phyloP scores from a whole-genome alignment of 495 filamentous ascomycete species.

The Penicillium macrosclerotiorum region DNA sequence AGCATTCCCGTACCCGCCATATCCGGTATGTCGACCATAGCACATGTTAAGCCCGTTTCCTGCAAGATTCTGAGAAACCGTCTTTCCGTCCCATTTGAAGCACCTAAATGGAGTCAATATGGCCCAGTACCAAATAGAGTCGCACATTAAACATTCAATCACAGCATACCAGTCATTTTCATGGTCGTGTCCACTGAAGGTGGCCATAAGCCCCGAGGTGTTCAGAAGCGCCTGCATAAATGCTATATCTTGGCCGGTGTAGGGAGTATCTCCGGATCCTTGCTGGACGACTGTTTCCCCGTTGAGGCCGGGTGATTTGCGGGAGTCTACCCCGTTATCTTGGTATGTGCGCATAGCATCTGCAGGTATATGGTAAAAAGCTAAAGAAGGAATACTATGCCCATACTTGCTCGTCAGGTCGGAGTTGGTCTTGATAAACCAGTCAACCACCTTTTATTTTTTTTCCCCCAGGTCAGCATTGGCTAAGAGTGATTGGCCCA shows the following conservation, averaged over 20 bases:
- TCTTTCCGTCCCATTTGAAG: conserved; percentile 37
- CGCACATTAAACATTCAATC: too few relatives aligned
- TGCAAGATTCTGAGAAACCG: conserved; percentile 28
- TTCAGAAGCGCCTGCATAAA: conserved; percentile 64
- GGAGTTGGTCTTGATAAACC: conserved; percentile 55
- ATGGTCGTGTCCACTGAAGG: conserved; percentile 72
- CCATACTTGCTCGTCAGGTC: conserved; percentile 41
- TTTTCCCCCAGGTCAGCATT: too few relatives aligned
- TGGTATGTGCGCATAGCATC: conserved; percentile 56
- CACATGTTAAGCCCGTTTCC: conserved; percentile 54
- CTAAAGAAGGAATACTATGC: conserved; percentile 57
- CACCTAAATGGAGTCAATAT: too few relatives aligned
- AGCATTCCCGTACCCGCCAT: conserved; percentile 68
- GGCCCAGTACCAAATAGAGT: too few relatives aligned
- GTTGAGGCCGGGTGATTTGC: conserved; percentile 62
- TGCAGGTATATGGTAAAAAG: conserved; percentile 71
- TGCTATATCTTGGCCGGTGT: conserved; percentile 52
- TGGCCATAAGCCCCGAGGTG: conserved; percentile 56
- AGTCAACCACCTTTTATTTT: conserved; percentile 58
- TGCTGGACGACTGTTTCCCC: conserved; percentile 46
- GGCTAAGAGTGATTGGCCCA: too few relatives aligned
- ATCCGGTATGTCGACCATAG: conserved; percentile 69
- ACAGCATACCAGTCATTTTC: conserved; percentile 63
- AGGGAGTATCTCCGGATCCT: conserved; percentile 22
- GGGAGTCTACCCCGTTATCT: conserved; percentile 32